These are phyloP conservation scores for Echinochloa phyllopogon DNA, from an alignment of 176 grass and related monocot species.

Conservation along the genomic window DNA sequence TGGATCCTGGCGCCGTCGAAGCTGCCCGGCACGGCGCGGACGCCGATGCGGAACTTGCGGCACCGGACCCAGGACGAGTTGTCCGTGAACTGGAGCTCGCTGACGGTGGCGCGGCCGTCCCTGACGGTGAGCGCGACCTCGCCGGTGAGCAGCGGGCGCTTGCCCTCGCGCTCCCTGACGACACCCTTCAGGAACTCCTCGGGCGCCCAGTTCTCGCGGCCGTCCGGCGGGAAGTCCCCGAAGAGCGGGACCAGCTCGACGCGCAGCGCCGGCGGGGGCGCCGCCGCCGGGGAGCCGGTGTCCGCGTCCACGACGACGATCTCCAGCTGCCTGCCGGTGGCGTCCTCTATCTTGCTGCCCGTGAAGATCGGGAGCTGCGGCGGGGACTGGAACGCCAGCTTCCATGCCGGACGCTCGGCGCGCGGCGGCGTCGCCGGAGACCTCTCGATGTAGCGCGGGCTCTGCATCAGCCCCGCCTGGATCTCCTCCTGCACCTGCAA, in stretches of 20 bases:
- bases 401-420: slow-evolving; percentile 30
- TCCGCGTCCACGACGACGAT: slow-evolving; percentile 50
- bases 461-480: slow-evolving; percentile 58
- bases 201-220: slow-evolving; percentile 53
- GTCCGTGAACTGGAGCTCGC: slow-evolving; percentile 87
- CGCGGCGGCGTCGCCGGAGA: slow-evolving; percentile 33
- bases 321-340: slow-evolving; percentile 46
- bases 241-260: slow-evolving; percentile 74
- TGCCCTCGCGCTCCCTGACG: slow-evolving; percentile 70
- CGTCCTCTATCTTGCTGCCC: slow-evolving; percentile 76
- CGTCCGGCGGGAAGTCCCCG: slow-evolving; percentile 63
- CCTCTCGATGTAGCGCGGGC: slow-evolving; percentile 47
- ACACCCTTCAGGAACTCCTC: slow-evolving; percentile 57
- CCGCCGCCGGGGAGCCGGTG: neutral
- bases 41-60: slow-evolving; percentile 82
- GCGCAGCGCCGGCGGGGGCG: slow-evolving; percentile 47
- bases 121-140: slow-evolving; percentile 63
- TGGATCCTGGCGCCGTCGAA: slow-evolving; percentile 49
- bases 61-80: slow-evolving; percentile 88
- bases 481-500: slow-evolving; percentile 89
- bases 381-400: slow-evolving; percentile 55
- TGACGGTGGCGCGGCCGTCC: slow-evolving; percentile 47
- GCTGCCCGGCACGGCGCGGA: slow-evolving; percentile 42
- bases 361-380: slow-evolving; percentile 71
- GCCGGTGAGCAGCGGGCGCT: slow-evolving; percentile 80